phyloP scores from a whole-genome alignment of 2,329 filamentous ascomycete genomes.

The Aspergillus pseudoviridinutans region DNA sequence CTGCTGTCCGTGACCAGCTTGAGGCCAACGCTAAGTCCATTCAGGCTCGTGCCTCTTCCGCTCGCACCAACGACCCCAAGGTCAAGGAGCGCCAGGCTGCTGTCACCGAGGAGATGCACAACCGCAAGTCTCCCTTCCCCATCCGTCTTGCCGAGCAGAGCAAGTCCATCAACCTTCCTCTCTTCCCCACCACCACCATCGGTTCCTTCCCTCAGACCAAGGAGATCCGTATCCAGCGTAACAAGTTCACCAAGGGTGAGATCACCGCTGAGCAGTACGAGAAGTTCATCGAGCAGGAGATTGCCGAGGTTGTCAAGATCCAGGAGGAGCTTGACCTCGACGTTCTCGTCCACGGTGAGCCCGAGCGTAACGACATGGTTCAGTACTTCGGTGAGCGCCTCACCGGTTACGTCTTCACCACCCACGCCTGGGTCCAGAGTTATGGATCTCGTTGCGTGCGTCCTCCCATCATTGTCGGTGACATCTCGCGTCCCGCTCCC shows the following conservation, averaged over 20 bases:
- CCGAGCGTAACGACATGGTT: slow-evolving; percentile 99
- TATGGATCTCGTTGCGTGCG: slow-evolving; percentile 98
- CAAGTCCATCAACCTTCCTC: slow-evolving; percentile 85
- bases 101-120: slow-evolving; percentile 79
- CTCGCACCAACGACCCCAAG: slow-evolving; percentile 92
- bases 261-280: slow-evolving; percentile 92
- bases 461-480: slow-evolving; percentile 96
- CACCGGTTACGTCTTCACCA: slow-evolving; percentile 97
- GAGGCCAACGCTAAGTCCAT: slow-evolving; percentile 96
- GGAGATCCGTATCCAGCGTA: slow-evolving; percentile 93
- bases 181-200: slow-evolving; percentile 99
- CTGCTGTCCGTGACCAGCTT: slow-evolving; percentile 78
- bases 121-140: slow-evolving; percentile 87
- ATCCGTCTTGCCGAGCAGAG: slow-evolving; percentile 82
- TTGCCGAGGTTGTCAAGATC: slow-evolving; percentile 88
- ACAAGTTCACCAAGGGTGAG: slow-evolving; percentile 98
- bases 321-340: slow-evolving; percentile 98
- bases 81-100: slow-evolving; percentile 96
- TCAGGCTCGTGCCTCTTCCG: slow-evolving; percentile 84
- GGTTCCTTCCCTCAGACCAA: slow-evolving; percentile 99
- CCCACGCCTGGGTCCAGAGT: slow-evolving; percentile 96
- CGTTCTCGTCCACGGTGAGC: slow-evolving; percentile 97
- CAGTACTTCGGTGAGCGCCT: slow-evolving; percentile 99
- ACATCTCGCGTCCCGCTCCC: slow-evolving; percentile 91
- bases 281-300: slow-evolving; percentile 99